phyloP scores from a whole-genome alignment of 2,329 filamentous ascomycete species.

The Colletotrichum sp. region DNA sequence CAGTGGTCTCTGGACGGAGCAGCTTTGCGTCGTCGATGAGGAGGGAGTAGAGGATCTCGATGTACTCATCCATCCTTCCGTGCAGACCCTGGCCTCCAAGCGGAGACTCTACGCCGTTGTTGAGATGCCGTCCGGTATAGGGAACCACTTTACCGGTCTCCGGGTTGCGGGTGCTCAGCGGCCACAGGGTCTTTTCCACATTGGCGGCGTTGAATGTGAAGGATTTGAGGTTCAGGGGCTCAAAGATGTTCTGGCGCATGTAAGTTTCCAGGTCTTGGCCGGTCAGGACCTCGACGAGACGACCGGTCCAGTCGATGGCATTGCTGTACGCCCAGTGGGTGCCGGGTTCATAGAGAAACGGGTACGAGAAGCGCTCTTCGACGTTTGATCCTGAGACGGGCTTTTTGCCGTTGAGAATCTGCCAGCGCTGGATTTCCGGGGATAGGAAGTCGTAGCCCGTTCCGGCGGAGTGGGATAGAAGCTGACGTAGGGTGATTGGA shows the following conservation, averaged over 20 bases:
- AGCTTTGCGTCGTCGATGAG: slow-evolving; percentile 49
- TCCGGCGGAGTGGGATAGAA: slow-evolving; percentile 54
- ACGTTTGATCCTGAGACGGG: slow-evolving; percentile 32
- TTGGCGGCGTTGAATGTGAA: not conserved
- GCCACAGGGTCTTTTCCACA: not conserved
- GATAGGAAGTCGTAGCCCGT: slow-evolving; percentile 41
- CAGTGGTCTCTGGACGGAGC: slow-evolving; percentile 44
- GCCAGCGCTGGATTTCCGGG: slow-evolving; percentile 11
- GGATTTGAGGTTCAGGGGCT: slow-evolving; percentile 44
- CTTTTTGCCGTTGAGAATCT: not conserved
- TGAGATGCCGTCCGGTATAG: not conserved
- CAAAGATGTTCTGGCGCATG: slow-evolving; percentile 45
- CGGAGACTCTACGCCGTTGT: slow-evolving; percentile 22
- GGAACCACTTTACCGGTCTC: slow-evolving; percentile 12
- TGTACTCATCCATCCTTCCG: slow-evolving; percentile 42
- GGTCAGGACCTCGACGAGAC: slow-evolving; percentile 26
- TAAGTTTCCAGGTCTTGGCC: slow-evolving; percentile 27
- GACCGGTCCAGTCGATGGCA: slow-evolving; percentile 33
- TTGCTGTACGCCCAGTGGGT: slow-evolving; percentile 33
- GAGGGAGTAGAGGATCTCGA: slow-evolving; percentile 49
- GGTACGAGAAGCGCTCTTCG: slow-evolving; percentile 35
- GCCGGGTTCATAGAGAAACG: slow-evolving; percentile 34
- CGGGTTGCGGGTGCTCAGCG: slow-evolving; percentile 16
- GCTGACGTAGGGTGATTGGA: slow-evolving; percentile 48
- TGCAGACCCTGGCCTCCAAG: slow-evolving; percentile 40